A percentile compares a stretch with the other conserved stretches of the same genome.
Evolutionary conservation across 345 rosid genomes (phyloP).

Genomic region (Excoecaria cochinchinensis): DNA sequence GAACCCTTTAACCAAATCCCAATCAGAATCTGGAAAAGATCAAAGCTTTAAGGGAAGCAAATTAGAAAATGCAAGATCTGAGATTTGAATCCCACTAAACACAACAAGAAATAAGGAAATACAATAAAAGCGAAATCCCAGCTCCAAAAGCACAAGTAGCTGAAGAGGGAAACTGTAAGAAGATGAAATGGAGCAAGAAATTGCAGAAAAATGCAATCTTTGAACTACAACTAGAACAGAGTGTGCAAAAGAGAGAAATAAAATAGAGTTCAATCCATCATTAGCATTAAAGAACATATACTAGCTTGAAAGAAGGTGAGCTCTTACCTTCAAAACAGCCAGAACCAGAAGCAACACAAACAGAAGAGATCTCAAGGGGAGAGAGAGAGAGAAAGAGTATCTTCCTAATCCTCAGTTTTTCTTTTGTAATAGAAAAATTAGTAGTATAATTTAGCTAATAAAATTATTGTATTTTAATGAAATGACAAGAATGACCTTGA

Average conservation of each 20-base stretch:
- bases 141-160: not conserved
- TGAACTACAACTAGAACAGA: not conserved
- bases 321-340: constrained; percentile 2
- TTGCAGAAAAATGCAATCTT: not conserved
- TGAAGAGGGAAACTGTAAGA: not conserved
- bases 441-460: too few relatives aligned
- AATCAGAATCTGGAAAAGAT: not conserved
- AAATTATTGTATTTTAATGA: too few relatives aligned
- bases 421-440: too few relatives aligned
- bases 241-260: not conserved
- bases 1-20: not conserved
- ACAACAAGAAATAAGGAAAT: not conserved
- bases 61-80: constrained; percentile 15
- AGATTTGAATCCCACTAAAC: not conserved
- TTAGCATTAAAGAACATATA: not conserved
- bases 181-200: not conserved
- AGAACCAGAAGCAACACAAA: not conserved
- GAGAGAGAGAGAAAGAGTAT: not conserved
- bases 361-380: not conserved
- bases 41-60: not conserved
- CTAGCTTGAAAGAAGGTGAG: not conserved
- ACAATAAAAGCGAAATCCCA: not conserved
- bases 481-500: not conserved
- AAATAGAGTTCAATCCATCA: not conserved
- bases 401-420: too few relatives aligned